These are phyloP conservation scores for Oryza coarctata DNA, from an alignment of 176 grass and related monocot genomes.

Conservation along the genomic window DNA sequence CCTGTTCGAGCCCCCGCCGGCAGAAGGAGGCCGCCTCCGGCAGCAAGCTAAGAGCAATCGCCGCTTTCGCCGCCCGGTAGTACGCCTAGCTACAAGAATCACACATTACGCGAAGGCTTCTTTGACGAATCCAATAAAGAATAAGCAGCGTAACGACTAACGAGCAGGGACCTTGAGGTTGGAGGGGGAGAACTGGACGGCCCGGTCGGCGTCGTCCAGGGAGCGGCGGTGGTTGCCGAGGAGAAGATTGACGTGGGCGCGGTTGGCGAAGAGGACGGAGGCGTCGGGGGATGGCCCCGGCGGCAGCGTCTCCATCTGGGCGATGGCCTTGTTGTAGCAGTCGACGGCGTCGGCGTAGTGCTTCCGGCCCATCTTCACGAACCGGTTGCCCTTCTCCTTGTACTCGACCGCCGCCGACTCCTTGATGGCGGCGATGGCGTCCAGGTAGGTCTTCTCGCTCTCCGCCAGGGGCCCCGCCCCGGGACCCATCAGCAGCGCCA, in stretches of 20 bases:
- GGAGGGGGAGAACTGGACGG: constrained; percentile 54
- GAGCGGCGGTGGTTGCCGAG: constrained; percentile 77
- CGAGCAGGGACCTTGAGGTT: constrained; percentile 62
- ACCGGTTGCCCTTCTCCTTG: constrained; percentile 84
- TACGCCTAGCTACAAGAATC: constrained; percentile 66
- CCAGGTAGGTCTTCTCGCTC: constrained; percentile 73
- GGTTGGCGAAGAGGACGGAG: constrained; percentile 86
- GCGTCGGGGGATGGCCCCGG: constrained; percentile 34
- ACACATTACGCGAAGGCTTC: constrained; percentile 7
- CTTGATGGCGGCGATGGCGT: constrained; percentile 76
- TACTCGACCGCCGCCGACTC: constrained; percentile 69
- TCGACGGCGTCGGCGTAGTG: constrained; percentile 72
- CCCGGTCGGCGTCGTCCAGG: constrained; percentile 69
- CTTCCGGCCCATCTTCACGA: constrained; percentile 76
- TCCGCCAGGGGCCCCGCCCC: constrained; percentile 59
- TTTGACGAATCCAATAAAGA: not conserved
- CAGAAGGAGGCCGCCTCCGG: constrained; percentile 65
- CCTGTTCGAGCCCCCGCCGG: constrained; percentile 59
- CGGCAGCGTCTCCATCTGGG: constrained; percentile 54
- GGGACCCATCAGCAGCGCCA: constrained; percentile 83
- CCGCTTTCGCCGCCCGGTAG: constrained; percentile 83
- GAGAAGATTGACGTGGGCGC: constrained; percentile 81
- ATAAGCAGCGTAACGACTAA: not conserved
- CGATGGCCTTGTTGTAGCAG: constrained; percentile 87
- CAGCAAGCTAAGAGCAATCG: constrained; percentile 63